These are phyloP conservation scores for Begonia loranthoides DNA, from an alignment of 306 rosid genomes.

Conservation along the genomic window DNA sequence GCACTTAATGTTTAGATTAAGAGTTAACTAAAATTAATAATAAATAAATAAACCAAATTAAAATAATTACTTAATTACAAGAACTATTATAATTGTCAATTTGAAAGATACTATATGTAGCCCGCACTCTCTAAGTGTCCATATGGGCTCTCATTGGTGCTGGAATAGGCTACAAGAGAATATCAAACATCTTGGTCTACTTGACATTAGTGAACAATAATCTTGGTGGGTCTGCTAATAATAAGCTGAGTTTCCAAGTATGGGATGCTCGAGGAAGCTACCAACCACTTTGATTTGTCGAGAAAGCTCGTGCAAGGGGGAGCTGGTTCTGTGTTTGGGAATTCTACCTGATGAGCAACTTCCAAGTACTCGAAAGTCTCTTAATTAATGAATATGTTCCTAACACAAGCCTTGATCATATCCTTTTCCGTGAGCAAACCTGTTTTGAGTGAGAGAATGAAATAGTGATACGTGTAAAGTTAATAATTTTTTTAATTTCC, in stretches of 20 bases:
- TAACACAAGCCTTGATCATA: conserved; percentile 41
- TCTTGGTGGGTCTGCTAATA: background rate
- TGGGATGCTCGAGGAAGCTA: conserved; percentile 40
- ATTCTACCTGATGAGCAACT: conserved; percentile 51
- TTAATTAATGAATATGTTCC: conserved; percentile 55
- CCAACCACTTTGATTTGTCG: conserved; percentile 20
- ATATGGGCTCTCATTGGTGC: conserved; percentile 17
- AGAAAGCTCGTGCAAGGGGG: conserved; percentile 39
- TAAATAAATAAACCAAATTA: too few relatives aligned
- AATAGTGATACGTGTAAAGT: too few relatives aligned
- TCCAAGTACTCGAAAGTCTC: conserved; percentile 63
- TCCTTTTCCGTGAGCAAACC: conserved; percentile 27
- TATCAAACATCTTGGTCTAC: background rate
- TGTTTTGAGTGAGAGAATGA: too few relatives aligned
- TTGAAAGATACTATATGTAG: too few relatives aligned
- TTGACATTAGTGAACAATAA: conserved; percentile 10
- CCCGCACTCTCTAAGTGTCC: too few relatives aligned
- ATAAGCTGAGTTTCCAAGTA: conserved; percentile 35
- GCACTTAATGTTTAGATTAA: too few relatives aligned
- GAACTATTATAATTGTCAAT: too few relatives aligned
- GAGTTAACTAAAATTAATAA: too few relatives aligned
- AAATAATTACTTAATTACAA: too few relatives aligned
- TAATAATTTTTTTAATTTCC: too few relatives aligned
- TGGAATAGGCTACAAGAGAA: conserved; percentile 15
- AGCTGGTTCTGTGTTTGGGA: conserved; percentile 46